Percentiles rank a stretch among this genome's conserved stretches.
These are phyloP conservation scores for Colletotrichum phormii DNA, from an alignment of 2,329 filamentous ascomycete species.

Conservation along the genomic window DNA sequence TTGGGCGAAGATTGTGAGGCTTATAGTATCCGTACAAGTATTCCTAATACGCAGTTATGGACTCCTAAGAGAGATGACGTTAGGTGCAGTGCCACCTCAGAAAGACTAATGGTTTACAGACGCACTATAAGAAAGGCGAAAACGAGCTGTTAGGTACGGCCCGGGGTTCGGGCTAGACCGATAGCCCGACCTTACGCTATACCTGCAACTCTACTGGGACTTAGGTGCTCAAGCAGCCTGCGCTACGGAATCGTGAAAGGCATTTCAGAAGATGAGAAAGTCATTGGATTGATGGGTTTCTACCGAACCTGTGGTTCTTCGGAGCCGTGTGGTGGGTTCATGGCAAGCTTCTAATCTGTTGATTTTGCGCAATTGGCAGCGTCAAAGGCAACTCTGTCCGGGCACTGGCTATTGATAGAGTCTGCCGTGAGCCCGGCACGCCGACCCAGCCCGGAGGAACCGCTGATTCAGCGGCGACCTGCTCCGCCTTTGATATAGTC, in stretches of 20 bases:
- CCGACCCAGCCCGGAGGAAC: background rate
- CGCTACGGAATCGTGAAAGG: background rate
- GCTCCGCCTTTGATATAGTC: background rate
- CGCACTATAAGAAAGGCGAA: background rate
- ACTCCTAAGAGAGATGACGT: too few relatives aligned
- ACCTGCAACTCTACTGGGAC: background rate
- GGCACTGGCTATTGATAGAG: background rate
- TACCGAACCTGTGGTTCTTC: background rate
- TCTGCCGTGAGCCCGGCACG: background rate
- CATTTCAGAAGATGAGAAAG: background rate
- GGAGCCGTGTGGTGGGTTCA: background rate
- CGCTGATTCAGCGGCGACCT: constrained; percentile 22
- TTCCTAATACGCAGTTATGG: too few relatives aligned
- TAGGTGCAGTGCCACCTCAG: too few relatives aligned
- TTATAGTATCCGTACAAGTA: too few relatives aligned
- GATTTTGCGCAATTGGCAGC: background rate
- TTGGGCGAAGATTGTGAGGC: too few relatives aligned
- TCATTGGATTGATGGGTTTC: background rate
- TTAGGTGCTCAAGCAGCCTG: background rate
- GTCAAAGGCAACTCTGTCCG: background rate
- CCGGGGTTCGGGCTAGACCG: background rate
- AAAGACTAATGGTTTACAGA: too few relatives aligned
- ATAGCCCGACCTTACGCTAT: background rate
- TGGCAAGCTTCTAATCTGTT: background rate
- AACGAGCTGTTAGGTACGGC: background rate